phyloP scores from a whole-genome alignment of 345 rosid species.

The Linum tenue region DNA sequence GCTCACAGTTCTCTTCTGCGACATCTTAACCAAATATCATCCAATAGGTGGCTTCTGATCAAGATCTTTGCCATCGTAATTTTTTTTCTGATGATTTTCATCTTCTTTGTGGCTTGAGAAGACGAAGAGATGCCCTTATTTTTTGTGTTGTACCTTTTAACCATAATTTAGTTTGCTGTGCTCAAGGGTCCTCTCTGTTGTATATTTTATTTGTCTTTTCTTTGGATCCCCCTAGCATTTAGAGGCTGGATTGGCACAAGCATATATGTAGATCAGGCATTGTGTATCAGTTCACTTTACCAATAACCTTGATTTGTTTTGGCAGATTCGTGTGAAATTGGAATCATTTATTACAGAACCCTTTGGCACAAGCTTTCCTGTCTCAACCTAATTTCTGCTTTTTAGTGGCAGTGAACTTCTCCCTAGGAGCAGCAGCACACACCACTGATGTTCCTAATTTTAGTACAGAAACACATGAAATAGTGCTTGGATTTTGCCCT shows the following conservation, averaged over 20 bases:
- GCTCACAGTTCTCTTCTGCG: constrained; percentile 69
- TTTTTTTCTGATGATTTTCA: constrained; percentile 51
- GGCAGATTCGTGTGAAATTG: neutral
- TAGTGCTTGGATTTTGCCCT: neutral
- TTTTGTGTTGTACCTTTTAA: neutral
- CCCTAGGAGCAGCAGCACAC: neutral
- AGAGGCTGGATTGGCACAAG: neutral
- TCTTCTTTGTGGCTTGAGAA: constrained; percentile 63
- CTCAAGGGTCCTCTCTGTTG: constrained; percentile 9
- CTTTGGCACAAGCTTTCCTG: neutral
- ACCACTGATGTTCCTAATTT: neutral
- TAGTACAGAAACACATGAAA: neutral
- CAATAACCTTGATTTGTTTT: neutral
- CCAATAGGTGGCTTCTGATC: constrained; percentile 91
- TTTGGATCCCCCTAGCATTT: too few species aligned
- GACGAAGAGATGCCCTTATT: neutral
- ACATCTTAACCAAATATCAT: constrained; percentile 69
- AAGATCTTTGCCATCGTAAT: constrained; percentile 74
- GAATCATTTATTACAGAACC: neutral
- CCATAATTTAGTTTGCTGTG: neutral
- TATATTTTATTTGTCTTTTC: constrained; percentile 14
- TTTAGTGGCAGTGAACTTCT: neutral
- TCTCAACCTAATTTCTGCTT: neutral
- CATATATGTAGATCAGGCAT: constrained; percentile 2
- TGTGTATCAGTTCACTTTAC: neutral